Evolutionary conservation across 2,329 filamentous ascomycete species (phyloP), one percentile per base, ranked within the genome.

Genomic region (Dryadomyces sulphureus): DNA sequence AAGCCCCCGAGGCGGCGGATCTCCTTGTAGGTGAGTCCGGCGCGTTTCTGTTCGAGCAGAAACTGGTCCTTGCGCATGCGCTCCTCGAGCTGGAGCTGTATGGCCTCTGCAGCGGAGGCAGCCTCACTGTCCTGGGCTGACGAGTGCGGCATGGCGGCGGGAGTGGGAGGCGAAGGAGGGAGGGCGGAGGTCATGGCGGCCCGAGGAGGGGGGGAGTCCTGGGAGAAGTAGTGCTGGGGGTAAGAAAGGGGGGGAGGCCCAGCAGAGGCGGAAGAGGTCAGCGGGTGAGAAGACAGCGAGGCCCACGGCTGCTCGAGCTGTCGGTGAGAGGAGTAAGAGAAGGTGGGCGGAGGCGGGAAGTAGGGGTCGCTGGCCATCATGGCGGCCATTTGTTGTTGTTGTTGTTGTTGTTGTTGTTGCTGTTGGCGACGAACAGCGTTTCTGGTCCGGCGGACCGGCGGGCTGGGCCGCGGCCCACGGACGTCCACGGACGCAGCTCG

Each of bases 1-100:
- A 80, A 80, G 1, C 66, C 62, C 14, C 78, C 74, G 17, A 62
- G 55, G 7, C 57, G 54, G 34, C 71, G 71, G 54, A 86, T 85
- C 48, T 81, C 69, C 45, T 69, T 72, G 61, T 85, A 87, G 0
- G 79, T 76, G 63, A 75, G 63, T 3, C 79, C 79, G 1, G 64
- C 58, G 7, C 59, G 55, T 57, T 76, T 78, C 21, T 68, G 65
- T n/a, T 65, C 55, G 16, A 82, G 58, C 1, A 84, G 65, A 38
- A 68, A 69, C 3, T 65, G 57, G 53, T 76, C 69, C 54, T 66
- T 65, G 45, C 43, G 19, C 55, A 38, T 12, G 25, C 48, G 48
- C 14, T 49, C 50, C 16, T 48, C 46, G 3, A 45, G 17, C 27
- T 41, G 25, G n/a, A 17, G 38, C 38, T 48, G 30, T 22, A 36